Base-by-base conservation (phyloP, 1,284 basidiomycete species). In the Cryptococcus sp. region DNA sequence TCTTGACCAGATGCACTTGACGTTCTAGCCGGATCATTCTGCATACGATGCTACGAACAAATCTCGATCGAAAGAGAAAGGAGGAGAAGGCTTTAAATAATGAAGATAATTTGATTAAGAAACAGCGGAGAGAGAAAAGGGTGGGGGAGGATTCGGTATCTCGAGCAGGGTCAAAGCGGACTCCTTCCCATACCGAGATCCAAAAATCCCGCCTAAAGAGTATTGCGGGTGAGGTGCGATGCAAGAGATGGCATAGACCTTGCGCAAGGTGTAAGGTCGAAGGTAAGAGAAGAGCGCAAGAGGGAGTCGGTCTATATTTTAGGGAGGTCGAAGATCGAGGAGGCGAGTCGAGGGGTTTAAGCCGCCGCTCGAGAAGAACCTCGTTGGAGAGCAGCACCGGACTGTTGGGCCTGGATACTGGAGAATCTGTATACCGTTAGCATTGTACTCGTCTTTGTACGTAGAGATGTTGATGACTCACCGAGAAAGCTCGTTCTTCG, bases 401-500 rank as follows among this genome's bases (percentile, higher is more conserved):
- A 69, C 58, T 73, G 71, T 57, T 73, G 71, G 48, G 71, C 71
- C 63, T 73, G 69, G 63, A 73, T 73, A 44, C 60, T 63, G 25
- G 69, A 72, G 67, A 75, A 75, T 56, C 65, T 58, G 36, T n/a
- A n/a, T n/a, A n/a, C n/a, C n/a, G n/a, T n/a, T n/a, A n/a, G n/a
- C n/a, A n/a, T n/a, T n/a, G 21, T 16, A 43, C 1, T 23, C 12
- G 43, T 53, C 45, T 7, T 31, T 24, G 28, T 14, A 23, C n/a
- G n/a, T 31, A 19, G 2, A 50, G 33, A 19, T 16, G 10, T 19
- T 26, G 23, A 25, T n/a, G 9, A 34, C n/a, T n/a, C n/a, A n/a
- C n/a, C n/a, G n/a, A n/a, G 54, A 62, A 52, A 76, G 72, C 65
- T 75, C 74, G 65, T 72, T 71, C 62, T 73, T 65, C 38, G 72